Conservation (phyloP, 352 stramenopile species). For the Phytophthora melonis region DNA sequence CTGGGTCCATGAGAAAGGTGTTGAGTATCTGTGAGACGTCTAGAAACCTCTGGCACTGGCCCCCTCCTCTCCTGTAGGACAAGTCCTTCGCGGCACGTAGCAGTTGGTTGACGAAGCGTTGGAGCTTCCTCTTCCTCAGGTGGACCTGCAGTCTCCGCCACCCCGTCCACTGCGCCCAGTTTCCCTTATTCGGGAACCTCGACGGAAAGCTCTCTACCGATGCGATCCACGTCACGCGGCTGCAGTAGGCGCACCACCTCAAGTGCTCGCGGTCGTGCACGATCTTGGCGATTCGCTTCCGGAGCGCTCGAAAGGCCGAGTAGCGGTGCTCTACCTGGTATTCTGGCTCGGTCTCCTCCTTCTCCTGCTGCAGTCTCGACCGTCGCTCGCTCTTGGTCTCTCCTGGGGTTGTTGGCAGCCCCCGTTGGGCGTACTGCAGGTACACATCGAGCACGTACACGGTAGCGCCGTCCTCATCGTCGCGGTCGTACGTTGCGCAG, state of each 20-base stretch:
- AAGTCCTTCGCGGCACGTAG: slow-evolving; percentile 52
- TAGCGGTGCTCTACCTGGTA: slow-evolving; percentile 72
- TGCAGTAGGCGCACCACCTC: slow-evolving; percentile 67
- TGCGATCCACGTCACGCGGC: slow-evolving; percentile 51
- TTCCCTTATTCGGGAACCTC: slow-evolving; percentile 39
- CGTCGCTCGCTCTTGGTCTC: slow-evolving; percentile 34
- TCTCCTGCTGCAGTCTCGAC: slow-evolving; percentile 32
- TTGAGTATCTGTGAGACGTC: slow-evolving; percentile 66
- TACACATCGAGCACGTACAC: slow-evolving; percentile 68
- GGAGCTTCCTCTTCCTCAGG: slow-evolving; percentile 43
- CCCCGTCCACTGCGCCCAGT: slow-evolving; percentile 22
- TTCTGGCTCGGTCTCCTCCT: slow-evolving; percentile 29
- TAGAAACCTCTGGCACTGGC: slow-evolving; percentile 58
- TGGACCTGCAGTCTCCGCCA: slow-evolving; percentile 36
- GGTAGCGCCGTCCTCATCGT: slow-evolving; percentile 46
- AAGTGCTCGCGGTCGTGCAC: slow-evolving; percentile 47
- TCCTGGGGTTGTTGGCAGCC: slow-evolving; percentile 46
- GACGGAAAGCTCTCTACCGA: slow-evolving; percentile 53
- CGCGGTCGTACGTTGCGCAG: slow-evolving; percentile 42
- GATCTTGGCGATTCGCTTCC: slow-evolving; percentile 39
- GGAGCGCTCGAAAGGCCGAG: slow-evolving; percentile 62
- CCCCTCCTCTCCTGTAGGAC: slow-evolving; percentile 49
- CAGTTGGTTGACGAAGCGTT: slow-evolving; percentile 56
- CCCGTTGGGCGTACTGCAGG: slow-evolving; percentile 56
- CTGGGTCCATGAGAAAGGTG: slow-evolving; percentile 63